phyloP scores from a whole-genome alignment of 225 moss, liverwort and hornwort species.

The Pseudoscleropodium purum region DNA sequence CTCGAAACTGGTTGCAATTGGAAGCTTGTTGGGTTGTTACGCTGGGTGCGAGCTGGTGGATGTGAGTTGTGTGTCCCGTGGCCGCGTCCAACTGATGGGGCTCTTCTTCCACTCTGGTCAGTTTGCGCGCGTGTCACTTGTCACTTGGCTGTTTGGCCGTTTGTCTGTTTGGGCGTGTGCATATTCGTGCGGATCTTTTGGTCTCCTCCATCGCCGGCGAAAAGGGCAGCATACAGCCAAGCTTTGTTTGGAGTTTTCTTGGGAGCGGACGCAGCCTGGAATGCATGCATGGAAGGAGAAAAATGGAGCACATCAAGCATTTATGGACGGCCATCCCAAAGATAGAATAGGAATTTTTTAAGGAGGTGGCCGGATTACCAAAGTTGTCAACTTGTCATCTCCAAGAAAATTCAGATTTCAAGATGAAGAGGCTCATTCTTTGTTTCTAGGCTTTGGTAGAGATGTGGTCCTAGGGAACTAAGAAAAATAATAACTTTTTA shows the following conservation, averaged over 20 bases:
- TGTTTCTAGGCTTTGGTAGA: no score
- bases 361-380: no score
- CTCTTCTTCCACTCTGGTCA: background rate
- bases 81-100: background rate
- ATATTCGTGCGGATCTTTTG: background rate
- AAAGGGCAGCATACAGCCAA: background rate
- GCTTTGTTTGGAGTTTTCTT: background rate
- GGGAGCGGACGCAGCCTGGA: no score
- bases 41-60: background rate
- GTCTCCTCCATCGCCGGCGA: background rate
- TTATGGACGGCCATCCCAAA: background rate
- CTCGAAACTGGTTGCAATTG: background rate
- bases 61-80: background rate
- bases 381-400: background rate
- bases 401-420: background rate
- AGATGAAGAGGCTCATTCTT: background rate
- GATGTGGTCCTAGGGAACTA: background rate
- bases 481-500: no score
- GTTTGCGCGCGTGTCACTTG: background rate
- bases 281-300: background rate
- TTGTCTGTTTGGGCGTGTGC: background rate
- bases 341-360: background rate
- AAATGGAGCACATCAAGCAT: background rate
- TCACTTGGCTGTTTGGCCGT: background rate
- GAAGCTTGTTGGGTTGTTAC: background rate